Evolutionary conservation across 352 stramenopile species (phyloP), one percentile per base, ranked within the genome.

Genomic region (Phytopythium delawarense): DNA sequence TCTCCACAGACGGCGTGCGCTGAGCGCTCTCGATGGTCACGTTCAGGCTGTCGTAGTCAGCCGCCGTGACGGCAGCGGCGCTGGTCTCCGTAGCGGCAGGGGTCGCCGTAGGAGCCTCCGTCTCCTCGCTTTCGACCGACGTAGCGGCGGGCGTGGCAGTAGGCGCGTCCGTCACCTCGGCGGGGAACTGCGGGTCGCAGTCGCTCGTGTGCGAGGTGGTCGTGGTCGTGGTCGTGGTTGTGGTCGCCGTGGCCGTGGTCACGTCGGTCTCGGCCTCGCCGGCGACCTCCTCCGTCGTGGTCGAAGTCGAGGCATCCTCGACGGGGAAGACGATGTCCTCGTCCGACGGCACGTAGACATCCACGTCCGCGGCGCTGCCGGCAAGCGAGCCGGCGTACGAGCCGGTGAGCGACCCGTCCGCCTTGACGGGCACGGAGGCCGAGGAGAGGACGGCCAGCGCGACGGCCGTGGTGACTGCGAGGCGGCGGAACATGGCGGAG

Each of bases 391-490:
- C 58, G 37, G 20, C 62, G 49, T 57, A 58, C 48, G 53, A 53
- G 8, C 46, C 62, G 28, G 60, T 39, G 21, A 67, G 63, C 3
- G 68, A 61, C 28, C 58, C 62, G 7, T 21, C 59, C 6, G 62
- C 65, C 20, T 45, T 61, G 15, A 63, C 63, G 25, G 50, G 46
- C 15, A 63, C 68, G 46, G 46, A 18, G 58, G 65, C 37, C 30
- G 58, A 64, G 55, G 66, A 75, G 66, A 69, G 72, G 72, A 79
- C 71, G 63, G 66, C 76, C 59, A 72, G 62, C 28, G 76, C 59
- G 67, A 70, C 70, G 66, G 58, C 72, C 70, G 62, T 81, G 62
- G 63, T 79, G 67, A 71, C 68, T 52, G 66, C 66, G 30, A 76
- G 42, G 51, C 72, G 72, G 42, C 63, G 63, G 64, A 79, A 79